phyloP scores from a whole-genome alignment of 2,329 filamentous ascomycete species.

The Shiraia bambusicola region DNA sequence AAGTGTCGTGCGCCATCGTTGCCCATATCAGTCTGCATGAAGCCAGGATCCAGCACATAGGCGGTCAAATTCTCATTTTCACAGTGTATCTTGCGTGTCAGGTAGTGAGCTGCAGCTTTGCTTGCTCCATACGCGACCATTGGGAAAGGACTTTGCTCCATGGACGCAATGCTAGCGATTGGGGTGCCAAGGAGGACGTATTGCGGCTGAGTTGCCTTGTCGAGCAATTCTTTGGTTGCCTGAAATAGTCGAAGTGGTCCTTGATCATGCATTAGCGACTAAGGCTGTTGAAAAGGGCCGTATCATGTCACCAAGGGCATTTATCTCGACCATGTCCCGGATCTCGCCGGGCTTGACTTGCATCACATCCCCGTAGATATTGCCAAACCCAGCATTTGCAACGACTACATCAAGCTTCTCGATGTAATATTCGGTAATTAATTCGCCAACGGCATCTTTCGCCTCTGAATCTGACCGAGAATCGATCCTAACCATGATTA shows the following conservation, averaged over 20 bases:
- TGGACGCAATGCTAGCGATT: slow-evolving; percentile 1
- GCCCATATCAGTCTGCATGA: slow-evolving; percentile 3
- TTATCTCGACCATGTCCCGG: not conserved
- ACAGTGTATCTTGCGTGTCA: slow-evolving; percentile 1
- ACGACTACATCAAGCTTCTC: slow-evolving; percentile 53
- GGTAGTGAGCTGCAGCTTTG: slow-evolving; percentile 1
- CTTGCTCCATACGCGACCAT: slow-evolving; percentile 4
- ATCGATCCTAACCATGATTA: slow-evolving; percentile 18
- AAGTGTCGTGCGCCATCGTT: not conserved
- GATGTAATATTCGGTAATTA: slow-evolving; percentile 31
- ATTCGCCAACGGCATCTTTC: slow-evolving; percentile 5
- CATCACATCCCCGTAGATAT: not conserved
- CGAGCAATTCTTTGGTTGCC: not conserved
- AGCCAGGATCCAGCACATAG: slow-evolving; percentile 2
- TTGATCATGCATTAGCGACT: not conserved
- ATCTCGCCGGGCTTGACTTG: not conserved
- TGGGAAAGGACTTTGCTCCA: slow-evolving; percentile 2
- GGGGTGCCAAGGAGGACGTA: slow-evolving; percentile 1
- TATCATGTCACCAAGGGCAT: not conserved
- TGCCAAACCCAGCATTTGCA: slow-evolving; percentile 52
- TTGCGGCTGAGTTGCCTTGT: not conserved
- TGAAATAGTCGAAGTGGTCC: slow-evolving; percentile 1
- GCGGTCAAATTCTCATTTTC: not conserved
- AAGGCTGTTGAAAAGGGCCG: too few species aligned
- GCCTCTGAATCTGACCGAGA: not conserved